A percentile compares a stretch with the other conserved stretches of the same genome.
phyloP scores from a whole-genome alignment of 1,284 basidiomycete genomes.

The Stygiomarasmius scandens region DNA sequence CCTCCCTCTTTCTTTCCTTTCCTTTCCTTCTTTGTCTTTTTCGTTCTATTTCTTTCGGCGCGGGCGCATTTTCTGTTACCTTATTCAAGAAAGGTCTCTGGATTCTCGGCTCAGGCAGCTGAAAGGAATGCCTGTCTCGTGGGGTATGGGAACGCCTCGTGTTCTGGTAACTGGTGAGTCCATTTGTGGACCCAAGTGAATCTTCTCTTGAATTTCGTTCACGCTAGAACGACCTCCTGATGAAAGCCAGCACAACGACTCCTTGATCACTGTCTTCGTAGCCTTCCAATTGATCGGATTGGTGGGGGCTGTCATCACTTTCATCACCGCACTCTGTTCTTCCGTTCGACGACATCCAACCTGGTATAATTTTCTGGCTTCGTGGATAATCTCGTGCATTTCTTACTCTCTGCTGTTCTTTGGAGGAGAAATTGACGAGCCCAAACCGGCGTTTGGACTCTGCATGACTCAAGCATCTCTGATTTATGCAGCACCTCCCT shows the following conservation, averaged over 20 bases:
- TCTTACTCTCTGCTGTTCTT: conserved; percentile 36
- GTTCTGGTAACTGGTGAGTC: not conserved
- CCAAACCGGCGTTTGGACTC: conserved; percentile 16
- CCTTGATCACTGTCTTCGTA: conserved; percentile 28
- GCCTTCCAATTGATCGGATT: conserved; percentile 32
- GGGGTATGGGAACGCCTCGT: not conserved
- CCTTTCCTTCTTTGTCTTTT: not conserved
- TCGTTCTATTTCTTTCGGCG: conserved; percentile 1
- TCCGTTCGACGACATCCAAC: conserved; percentile 34
- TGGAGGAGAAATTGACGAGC: conserved; percentile 21
- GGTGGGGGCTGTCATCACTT: conserved; percentile 30
- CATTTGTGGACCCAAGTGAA: not conserved
- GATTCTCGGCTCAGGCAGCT: not conserved
- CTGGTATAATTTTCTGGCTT: conserved; percentile 37
- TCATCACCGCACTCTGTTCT: conserved; percentile 29
- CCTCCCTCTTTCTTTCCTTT: not conserved
- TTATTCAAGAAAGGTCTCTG: not conserved
- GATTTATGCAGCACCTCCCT: conserved; percentile 34
- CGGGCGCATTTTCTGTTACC: not conserved
- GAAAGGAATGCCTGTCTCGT: not conserved
- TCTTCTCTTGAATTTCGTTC: too few species aligned
- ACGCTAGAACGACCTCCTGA: not conserved
- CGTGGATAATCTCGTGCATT: conserved; percentile 37
- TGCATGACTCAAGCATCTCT: conserved; percentile 34
- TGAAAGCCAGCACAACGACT: not conserved